A percentile compares a stretch with the other conserved stretches of the same genome.
phyloP scores from a whole-genome alignment of 352 stramenopile genomes.

The Elongisporangium prolatum region DNA sequence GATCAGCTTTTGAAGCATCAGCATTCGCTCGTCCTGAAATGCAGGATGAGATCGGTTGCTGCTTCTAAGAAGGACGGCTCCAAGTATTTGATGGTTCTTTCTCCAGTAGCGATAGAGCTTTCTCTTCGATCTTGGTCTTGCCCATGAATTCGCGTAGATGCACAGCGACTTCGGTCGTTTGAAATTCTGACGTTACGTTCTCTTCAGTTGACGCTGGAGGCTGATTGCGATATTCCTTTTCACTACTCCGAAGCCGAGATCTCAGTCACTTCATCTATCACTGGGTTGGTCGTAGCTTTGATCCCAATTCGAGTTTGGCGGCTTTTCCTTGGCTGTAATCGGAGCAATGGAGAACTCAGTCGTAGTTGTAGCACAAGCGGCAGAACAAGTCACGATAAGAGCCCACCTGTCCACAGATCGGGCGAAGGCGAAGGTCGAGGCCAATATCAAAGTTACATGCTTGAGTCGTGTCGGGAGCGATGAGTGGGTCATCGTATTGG shows the following conservation, averaged over 20 bases:
- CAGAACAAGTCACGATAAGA: slow-evolving; percentile 88
- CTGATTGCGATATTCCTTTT: neutral
- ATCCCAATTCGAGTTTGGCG: slow-evolving; percentile 8
- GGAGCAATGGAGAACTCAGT: slow-evolving; percentile 88
- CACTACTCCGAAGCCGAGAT: neutral
- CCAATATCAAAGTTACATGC: slow-evolving; percentile 42
- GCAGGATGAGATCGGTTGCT: neutral
- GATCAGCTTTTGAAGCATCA: neutral
- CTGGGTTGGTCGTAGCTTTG: neutral
- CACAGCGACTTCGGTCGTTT: neutral
- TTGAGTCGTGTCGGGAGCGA: slow-evolving; percentile 24
- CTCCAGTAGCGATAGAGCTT: neutral
- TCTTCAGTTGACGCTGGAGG: neutral
- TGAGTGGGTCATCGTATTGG: neutral
- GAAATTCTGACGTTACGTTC: neutral
- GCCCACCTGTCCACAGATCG: slow-evolving; percentile 53
- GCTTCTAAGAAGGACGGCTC: neutral
- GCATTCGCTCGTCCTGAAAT: neutral
- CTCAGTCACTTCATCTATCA: neutral
- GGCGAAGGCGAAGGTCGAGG: slow-evolving; percentile 44
- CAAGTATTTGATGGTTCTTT: neutral
- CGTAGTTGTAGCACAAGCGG: slow-evolving; percentile 86
- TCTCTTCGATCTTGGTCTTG: neutral
- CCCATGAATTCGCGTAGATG: neutral
- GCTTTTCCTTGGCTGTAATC: slow-evolving; percentile 19